Conservation (phyloP, 495 filamentous ascomycete genomes). For the Trichoderma orchidacearum region DNA sequence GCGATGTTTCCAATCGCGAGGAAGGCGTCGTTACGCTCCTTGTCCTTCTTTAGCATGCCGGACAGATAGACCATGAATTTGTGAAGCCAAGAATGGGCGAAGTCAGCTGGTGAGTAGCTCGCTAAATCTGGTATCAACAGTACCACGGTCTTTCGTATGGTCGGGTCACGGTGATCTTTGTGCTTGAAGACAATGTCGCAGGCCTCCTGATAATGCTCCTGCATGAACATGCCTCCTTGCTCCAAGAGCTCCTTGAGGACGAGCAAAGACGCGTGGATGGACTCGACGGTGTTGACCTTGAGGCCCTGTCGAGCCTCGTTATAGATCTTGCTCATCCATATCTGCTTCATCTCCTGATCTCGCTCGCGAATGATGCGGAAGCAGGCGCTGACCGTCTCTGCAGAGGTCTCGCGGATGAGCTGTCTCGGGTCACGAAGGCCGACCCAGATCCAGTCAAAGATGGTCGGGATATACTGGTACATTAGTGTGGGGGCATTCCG, state of each 20-base stretch:
- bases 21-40: conserved; percentile 84
- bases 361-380: conserved; percentile 87
- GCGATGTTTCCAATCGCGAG: conserved; percentile 91
- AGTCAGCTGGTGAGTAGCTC: conserved; percentile 78
- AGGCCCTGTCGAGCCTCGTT: conserved; percentile 70
- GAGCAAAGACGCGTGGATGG: conserved; percentile 80
- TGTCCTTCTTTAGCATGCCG: conserved; percentile 87
- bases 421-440: conserved; percentile 78
- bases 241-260: conserved; percentile 81
- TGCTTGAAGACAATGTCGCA: conserved; percentile 84
- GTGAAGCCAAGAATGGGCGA: conserved; percentile 70
- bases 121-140: conserved; percentile 85
- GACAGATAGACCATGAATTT: conserved; percentile 96
- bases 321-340: conserved; percentile 78
- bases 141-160: conserved; percentile 79
- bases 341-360: conserved; percentile 69
- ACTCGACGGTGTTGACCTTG: conserved; percentile 64
- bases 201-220: conserved; percentile 69
- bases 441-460: conserved; percentile 92
- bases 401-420: conserved; percentile 81
- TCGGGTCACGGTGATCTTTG: conserved; percentile 79
- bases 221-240: conserved; percentile 98
- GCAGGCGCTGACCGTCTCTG: conserved; percentile 80
- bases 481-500: conserved; percentile 85
- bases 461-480: conserved; percentile 77